These are phyloP conservation scores for Pseudozyma sp. DNA, from an alignment of 1,284 basidiomycete genomes.

Conservation along the genomic window DNA sequence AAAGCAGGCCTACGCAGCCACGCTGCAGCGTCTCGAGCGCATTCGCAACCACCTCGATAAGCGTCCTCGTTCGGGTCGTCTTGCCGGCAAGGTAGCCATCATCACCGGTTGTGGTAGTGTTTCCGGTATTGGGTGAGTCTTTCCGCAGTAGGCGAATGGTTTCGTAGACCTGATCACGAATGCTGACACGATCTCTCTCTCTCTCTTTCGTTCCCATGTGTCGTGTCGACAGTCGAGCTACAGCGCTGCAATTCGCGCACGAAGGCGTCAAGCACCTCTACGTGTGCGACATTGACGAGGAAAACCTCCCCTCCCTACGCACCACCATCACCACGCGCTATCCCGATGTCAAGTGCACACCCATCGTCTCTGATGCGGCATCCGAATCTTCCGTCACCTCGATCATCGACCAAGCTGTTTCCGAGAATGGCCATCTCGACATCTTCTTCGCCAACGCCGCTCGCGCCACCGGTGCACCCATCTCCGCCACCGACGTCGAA, in stretches of 20 bases:
- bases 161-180: not conserved
- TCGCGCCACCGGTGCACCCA: constrained; percentile 71
- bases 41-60: constrained; percentile 79
- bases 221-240: constrained; percentile 13
- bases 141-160: no score
- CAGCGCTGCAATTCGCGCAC: constrained; percentile 37
- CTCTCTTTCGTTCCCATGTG: not conserved
- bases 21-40: constrained; percentile 73
- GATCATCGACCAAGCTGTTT: constrained; percentile 78
- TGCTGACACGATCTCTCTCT: constrained; percentile 1
- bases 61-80: constrained; percentile 74
- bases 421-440: constrained; percentile 86
- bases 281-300: constrained; percentile 80
- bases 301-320: constrained; percentile 80
- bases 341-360: constrained; percentile 77
- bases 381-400: constrained; percentile 79
- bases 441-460: constrained; percentile 87
- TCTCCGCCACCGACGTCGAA: constrained; percentile 76
- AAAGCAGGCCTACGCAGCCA: constrained; percentile 47
- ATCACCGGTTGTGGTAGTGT: constrained; percentile 77
- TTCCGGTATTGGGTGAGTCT: constrained; percentile 60
- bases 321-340: constrained; percentile 77
- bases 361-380: constrained; percentile 80
- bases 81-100: constrained; percentile 86
- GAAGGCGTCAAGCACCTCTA: constrained; percentile 86